phyloP scores from a whole-genome alignment of 2,329 filamentous ascomycete species.

The Diaporthe batatas region DNA sequence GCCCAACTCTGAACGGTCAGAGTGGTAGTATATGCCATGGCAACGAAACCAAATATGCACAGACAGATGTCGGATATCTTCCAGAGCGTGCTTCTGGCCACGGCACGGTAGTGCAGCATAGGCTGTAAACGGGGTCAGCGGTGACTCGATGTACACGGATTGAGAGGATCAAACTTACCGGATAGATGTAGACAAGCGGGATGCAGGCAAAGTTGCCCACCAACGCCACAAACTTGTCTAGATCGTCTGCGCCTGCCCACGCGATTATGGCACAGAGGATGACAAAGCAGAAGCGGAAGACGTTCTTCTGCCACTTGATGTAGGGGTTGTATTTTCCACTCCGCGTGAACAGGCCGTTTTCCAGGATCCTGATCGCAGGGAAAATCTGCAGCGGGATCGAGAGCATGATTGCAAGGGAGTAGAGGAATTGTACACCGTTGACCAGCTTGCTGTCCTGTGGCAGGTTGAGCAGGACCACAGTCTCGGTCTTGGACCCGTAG shows the following conservation, averaged over 20 bases:
- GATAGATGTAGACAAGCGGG: constrained; percentile 96
- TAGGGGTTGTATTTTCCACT: constrained; percentile 98
- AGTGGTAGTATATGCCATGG: constrained; percentile 92
- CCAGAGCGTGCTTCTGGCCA: constrained; percentile 77
- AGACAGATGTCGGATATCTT: constrained; percentile 80
- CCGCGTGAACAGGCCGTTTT: constrained; percentile 92
- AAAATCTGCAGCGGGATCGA: constrained; percentile 97
- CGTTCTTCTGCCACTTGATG: constrained; percentile 99
- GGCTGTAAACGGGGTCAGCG: constrained; percentile 70
- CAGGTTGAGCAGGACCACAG: constrained; percentile 94
- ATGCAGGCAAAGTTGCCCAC: constrained; percentile 99
- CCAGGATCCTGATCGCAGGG: constrained; percentile 95
- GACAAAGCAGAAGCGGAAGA: constrained; percentile 94
- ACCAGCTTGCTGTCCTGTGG: constrained; percentile 96
- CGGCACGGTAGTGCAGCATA: constrained; percentile 86
- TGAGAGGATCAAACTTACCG: constrained; percentile 71
- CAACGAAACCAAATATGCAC: constrained; percentile 84
- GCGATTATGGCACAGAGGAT: constrained; percentile 87
- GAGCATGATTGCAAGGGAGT: constrained; percentile 96
- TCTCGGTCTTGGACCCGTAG: constrained; percentile 95
- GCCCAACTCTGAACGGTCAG: constrained; percentile 92
- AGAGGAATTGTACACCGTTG: constrained; percentile 95
- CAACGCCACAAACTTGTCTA: constrained; percentile 97
- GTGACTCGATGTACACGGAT: constrained; percentile 1
- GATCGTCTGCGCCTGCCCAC: constrained; percentile 90